phyloP scores from a whole-genome alignment of 768 basidiomycete species.

The Trichaptum fuscoviolaceum region DNA sequence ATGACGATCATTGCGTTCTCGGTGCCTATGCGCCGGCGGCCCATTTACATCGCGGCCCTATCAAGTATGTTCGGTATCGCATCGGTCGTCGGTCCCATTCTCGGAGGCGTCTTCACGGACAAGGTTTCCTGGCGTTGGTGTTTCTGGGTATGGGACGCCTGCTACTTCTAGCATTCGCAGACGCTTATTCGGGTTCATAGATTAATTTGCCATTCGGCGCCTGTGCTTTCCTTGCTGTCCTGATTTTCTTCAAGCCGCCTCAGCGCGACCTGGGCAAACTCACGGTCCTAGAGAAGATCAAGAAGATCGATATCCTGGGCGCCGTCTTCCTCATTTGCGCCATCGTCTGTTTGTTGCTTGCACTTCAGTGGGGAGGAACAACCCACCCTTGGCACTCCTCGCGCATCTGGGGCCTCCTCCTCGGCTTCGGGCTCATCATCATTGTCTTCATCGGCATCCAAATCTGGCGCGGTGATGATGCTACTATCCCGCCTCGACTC shows the following conservation, averaged over 20 bases:
- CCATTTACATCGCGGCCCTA: conserved; percentile 8
- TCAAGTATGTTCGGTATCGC: conserved; percentile 27
- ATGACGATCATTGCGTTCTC: conserved; percentile 19
- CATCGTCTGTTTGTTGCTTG: background rate
- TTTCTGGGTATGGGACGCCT: conserved; percentile 25
- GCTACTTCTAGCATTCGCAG: background rate
- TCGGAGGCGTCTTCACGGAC: conserved; percentile 33
- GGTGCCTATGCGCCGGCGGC: conserved; percentile 13
- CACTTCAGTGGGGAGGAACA: conserved; percentile 1
- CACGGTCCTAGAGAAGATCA: background rate
- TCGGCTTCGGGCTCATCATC: conserved; percentile 4
- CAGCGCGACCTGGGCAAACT: conserved; percentile 6
- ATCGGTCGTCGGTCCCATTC: conserved; percentile 29
- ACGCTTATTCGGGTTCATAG: conserved; percentile 13
- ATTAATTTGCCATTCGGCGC: conserved; percentile 28
- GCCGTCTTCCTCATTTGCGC: conserved; percentile 2
- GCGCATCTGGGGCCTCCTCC: background rate
- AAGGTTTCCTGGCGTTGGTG: conserved; percentile 36
- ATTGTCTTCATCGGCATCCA: conserved; percentile 4
- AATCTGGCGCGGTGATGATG: background rate
- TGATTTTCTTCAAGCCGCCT: conserved; percentile 26
- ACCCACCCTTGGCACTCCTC: background rate
- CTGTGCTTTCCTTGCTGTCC: conserved; percentile 22
- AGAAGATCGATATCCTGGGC: conserved; percentile 3
- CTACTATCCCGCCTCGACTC: conserved; percentile 2